These are phyloP conservation scores for Sporobolomyces pararoseus DNA, from an alignment of 768 basidiomycete species.

Conservation along the genomic window DNA sequence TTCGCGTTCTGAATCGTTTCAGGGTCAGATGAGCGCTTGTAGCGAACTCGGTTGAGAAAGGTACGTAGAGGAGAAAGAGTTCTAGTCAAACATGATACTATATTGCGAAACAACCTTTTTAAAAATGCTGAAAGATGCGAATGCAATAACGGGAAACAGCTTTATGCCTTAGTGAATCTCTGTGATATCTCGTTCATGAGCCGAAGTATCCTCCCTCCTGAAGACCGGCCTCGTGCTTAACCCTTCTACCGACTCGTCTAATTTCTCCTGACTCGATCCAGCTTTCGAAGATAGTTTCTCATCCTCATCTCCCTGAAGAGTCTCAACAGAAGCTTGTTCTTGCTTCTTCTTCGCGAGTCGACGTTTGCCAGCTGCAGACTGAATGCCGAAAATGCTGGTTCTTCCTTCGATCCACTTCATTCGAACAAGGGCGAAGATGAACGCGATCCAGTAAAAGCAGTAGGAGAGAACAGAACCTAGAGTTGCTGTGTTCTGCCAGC, in stretches of 20 bases:
- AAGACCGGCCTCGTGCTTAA: conserved; percentile 15
- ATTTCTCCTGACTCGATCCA: conserved; percentile 8
- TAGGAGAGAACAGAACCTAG: conserved; percentile 80
- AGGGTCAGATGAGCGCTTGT: too few relatives aligned
- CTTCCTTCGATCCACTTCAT: conserved; percentile 53
- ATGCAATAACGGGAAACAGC: too few relatives aligned
- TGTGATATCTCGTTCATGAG: not conserved
- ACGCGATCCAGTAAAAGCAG: conserved; percentile 86
- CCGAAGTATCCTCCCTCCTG: conserved; percentile 13
- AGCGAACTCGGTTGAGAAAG: too few relatives aligned
- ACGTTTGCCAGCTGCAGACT: conserved; percentile 41
- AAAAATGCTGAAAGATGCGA: too few relatives aligned
- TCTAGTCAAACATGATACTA: too few relatives aligned
- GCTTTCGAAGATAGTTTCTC: not conserved
- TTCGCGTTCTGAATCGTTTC: too few relatives aligned
- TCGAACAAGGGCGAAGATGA: conserved; percentile 62
- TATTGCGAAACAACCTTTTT: too few relatives aligned
- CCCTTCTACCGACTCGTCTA: conserved; percentile 1
- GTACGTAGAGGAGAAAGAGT: too few relatives aligned
- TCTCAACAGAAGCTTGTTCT: not conserved
- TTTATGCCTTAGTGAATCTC: not conserved
- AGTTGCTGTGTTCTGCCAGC: conserved; percentile 45
- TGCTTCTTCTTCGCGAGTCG: conserved; percentile 5
- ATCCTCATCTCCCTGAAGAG: not conserved
- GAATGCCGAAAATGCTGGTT: conserved; percentile 46